These are phyloP conservation scores for Xylariaceae sp. DNA, from an alignment of 2,329 filamentous ascomycete species.

Conservation along the genomic window DNA sequence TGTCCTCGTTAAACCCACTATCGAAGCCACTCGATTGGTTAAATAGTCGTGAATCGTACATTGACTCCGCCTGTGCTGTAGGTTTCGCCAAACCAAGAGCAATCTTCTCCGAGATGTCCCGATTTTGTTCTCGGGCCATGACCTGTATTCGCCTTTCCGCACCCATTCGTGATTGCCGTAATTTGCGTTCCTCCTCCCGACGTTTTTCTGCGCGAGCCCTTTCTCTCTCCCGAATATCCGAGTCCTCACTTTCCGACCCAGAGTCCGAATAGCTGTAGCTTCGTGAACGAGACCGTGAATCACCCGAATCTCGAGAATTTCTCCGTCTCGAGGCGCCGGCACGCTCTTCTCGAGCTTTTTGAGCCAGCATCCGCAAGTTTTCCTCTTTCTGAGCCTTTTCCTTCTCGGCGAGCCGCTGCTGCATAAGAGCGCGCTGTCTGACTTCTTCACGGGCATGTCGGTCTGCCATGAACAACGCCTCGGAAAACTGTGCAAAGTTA, in stretches of 20 bases:
- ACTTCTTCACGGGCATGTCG: constrained; percentile 95
- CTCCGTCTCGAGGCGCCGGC: constrained; percentile 58
- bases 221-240: constrained; percentile 76
- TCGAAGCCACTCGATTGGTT: constrained; percentile 93
- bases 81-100: constrained; percentile 94
- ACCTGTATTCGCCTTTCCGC: constrained; percentile 89
- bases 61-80: constrained; percentile 86
- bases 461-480: constrained; percentile 93
- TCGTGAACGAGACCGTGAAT: constrained; percentile 52
- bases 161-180: constrained; percentile 94
- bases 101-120: constrained; percentile 96
- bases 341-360: constrained; percentile 88
- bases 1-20: constrained; percentile 94
- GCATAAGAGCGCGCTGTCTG: constrained; percentile 89
- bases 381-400: constrained; percentile 96
- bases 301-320: constrained; percentile 48
- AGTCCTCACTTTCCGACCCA: constrained; percentile 65
- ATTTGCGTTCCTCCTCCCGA: constrained; percentile 84
- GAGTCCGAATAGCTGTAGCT: constrained; percentile 62
- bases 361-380: constrained; percentile 82
- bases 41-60: constrained; percentile 97
- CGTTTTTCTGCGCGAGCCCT: constrained; percentile 77
- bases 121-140: constrained; percentile 92
- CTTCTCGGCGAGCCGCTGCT: constrained; percentile 94
- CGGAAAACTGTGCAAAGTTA: constrained; percentile 95